phyloP scores from a whole-genome alignment of 2,329 filamentous ascomycete species.

The Ceratocystis cubensis region DNA sequence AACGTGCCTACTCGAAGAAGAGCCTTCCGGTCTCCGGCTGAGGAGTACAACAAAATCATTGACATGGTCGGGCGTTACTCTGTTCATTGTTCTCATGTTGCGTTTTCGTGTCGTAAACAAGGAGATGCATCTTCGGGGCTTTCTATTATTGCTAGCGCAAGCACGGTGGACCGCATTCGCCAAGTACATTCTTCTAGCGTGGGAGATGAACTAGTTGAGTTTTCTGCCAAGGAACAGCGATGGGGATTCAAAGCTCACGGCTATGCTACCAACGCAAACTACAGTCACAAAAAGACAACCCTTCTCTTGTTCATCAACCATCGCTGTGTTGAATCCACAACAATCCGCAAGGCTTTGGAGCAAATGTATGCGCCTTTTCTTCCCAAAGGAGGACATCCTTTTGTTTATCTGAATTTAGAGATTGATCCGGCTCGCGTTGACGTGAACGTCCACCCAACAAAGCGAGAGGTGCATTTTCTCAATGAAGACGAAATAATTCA shows the following conservation, averaged over 20 bases:
- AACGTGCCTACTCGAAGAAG: slow-evolving; percentile 79
- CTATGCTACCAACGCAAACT: slow-evolving; percentile 84
- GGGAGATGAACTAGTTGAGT: slow-evolving; percentile 75
- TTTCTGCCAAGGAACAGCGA: slow-evolving; percentile 56
- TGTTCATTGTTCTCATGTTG: slow-evolving; percentile 79
- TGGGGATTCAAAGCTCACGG: slow-evolving; percentile 77
- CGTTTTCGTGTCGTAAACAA: slow-evolving; percentile 93
- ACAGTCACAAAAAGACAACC: slow-evolving; percentile 78
- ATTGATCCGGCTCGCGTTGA: slow-evolving; percentile 88
- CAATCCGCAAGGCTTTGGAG: slow-evolving; percentile 80
- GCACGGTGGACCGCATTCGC: slow-evolving; percentile 68
- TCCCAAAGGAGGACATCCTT: slow-evolving; percentile 88
- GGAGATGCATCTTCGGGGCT: slow-evolving; percentile 76
- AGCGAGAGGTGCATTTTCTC: slow-evolving; percentile 90
- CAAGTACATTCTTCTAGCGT: slow-evolving; percentile 76
- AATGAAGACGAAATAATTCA: slow-evolving; percentile 96
- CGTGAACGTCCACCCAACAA: slow-evolving; percentile 95
- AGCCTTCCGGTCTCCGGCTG: slow-evolving; percentile 80
- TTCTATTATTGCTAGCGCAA: slow-evolving; percentile 61
- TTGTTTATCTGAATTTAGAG: slow-evolving; percentile 80
- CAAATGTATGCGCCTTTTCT: slow-evolving; percentile 79
- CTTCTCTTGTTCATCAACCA: slow-evolving; percentile 94
- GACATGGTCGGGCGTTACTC: slow-evolving; percentile 90
- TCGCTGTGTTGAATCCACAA: slow-evolving; percentile 77
- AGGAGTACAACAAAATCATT: slow-evolving; percentile 96